Evolutionary conservation across 1,284 basidiomycete genomes (phyloP).

Genomic region (Naganishia liquefaciens): DNA sequence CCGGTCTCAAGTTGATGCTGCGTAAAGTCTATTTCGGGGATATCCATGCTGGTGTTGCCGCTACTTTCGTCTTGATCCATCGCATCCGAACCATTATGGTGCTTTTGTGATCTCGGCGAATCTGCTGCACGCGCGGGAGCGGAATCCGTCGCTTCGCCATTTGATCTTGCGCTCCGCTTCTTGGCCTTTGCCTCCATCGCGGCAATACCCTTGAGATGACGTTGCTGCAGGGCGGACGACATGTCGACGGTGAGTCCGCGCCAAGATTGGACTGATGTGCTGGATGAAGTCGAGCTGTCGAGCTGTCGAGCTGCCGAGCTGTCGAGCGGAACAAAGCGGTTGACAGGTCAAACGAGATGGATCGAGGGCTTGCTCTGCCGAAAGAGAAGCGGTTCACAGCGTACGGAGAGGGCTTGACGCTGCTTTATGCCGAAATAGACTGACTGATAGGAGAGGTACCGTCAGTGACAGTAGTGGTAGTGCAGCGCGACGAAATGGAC

Average conservation of each 20-base stretch:
- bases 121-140: not conserved
- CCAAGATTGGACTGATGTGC: too few relatives aligned
- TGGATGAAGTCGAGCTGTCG: too few relatives aligned
- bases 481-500: too few relatives aligned
- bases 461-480: too few relatives aligned
- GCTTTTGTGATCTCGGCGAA: constrained; percentile 46
- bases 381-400: too few relatives aligned
- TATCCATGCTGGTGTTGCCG: constrained; percentile 55
- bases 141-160: constrained; percentile 4
- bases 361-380: not conserved
- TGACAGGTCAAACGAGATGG: not conserved
- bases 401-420: too few relatives aligned
- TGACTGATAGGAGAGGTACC: too few relatives aligned
- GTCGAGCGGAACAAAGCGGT: too few relatives aligned
- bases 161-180: constrained; percentile 9
- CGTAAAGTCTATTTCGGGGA: constrained; percentile 80
- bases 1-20: constrained; percentile 87
- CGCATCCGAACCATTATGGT: constrained; percentile 6
- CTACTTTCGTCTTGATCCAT: constrained; percentile 28
- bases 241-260: not conserved
- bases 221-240: constrained; percentile 21
- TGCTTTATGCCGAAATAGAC: too few relatives aligned
- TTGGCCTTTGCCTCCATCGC: constrained; percentile 28
- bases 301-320: too few relatives aligned
- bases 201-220: constrained; percentile 25